phyloP scores from a whole-genome alignment of 768 basidiomycete genomes.

The Kwoniella shandongensis region DNA sequence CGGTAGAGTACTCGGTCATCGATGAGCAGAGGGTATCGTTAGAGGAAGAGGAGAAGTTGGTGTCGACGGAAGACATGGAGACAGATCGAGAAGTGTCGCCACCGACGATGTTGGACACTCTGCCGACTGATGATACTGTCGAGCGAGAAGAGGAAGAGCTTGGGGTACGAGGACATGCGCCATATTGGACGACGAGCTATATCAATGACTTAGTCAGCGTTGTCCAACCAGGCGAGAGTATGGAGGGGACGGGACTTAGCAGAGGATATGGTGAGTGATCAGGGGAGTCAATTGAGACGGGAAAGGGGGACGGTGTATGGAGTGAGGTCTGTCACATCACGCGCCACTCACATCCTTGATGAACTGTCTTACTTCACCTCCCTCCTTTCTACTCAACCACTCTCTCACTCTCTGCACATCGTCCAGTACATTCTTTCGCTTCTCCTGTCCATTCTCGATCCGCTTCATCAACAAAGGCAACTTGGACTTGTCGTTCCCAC shows the following conservation, averaged over 20 bases:
- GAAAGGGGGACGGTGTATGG: too few relatives aligned
- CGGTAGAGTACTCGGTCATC: constrained; percentile 1
- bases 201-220: too few relatives aligned
- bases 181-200: too few relatives aligned
- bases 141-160: too few relatives aligned
- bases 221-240: too few relatives aligned
- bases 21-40: background rate
- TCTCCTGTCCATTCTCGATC: constrained; percentile 21
- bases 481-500: constrained; percentile 13
- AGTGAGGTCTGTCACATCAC: too few relatives aligned
- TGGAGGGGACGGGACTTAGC: too few relatives aligned
- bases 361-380: constrained; percentile 38
- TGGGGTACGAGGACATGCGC: too few relatives aligned
- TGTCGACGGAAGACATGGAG: background rate
- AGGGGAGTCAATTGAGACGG: too few relatives aligned
- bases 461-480: constrained; percentile 33
- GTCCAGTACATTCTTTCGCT: constrained; percentile 15
- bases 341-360: constrained; percentile 43
- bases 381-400: constrained; percentile 33
- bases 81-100: constrained; percentile 9
- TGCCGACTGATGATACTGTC: constrained; percentile 22
- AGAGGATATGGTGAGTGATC: too few relatives aligned
- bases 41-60: background rate
- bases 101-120: constrained; percentile 15
- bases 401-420: constrained; percentile 28